These are phyloP conservation scores for Suillus clintonianus DNA, from an alignment of 768 basidiomycete species.

Conservation along the genomic window DNA sequence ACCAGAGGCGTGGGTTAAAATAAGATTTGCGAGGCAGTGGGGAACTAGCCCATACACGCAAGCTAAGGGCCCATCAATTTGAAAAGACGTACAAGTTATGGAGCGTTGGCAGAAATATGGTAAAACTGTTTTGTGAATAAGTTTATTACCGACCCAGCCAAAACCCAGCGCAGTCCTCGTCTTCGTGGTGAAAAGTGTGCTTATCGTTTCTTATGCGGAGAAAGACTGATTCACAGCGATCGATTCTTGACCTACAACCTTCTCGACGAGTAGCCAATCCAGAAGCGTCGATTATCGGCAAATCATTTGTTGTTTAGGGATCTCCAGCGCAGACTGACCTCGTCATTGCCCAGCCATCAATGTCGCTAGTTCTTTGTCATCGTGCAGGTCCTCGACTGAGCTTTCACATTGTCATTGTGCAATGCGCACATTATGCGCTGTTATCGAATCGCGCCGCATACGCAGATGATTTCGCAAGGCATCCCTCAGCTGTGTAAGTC, in stretches of 20 bases:
- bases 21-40: neutral
- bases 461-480: too few species aligned
- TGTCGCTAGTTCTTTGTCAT: too few species aligned
- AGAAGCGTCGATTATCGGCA: neutral
- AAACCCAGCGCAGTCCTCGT: too few species aligned
- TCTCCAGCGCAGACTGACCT: too few species aligned
- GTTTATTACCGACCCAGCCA: neutral
- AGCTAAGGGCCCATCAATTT: too few species aligned
- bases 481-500: too few species aligned
- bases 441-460: too few species aligned
- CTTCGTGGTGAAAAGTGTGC: neutral
- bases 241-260: neutral
- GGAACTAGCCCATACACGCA: neutral
- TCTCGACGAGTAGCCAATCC: neutral
- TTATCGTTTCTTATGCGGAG: neutral
- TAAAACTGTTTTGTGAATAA: neutral
- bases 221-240: too few species aligned
- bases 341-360: too few species aligned
- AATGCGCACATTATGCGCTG: too few species aligned
- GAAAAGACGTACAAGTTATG: neutral
- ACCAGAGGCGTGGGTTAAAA: neutral
- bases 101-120: neutral
- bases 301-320: neutral
- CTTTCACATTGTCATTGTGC: too few species aligned
- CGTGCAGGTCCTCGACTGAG: too few species aligned